Percentiles rank a stretch among this genome's conserved stretches.
phyloP scores from a whole-genome alignment of 805 yeast genomes.

The Danielia oregonensis region DNA sequence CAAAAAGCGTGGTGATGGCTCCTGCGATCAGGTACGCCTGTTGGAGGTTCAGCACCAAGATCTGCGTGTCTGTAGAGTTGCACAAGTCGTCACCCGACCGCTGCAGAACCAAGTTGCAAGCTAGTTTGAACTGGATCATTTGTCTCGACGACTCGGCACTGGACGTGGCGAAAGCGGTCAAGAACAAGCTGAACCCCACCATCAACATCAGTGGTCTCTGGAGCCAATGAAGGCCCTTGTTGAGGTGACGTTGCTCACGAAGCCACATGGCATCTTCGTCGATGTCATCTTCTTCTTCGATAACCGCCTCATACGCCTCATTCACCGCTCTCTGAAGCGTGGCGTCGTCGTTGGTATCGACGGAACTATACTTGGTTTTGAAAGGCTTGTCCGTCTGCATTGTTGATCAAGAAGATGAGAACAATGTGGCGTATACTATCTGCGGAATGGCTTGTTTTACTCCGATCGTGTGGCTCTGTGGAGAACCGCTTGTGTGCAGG shows the following conservation, averaged over 20 bases:
- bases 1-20: conserved; percentile 46
- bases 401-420: too few relatives aligned
- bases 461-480: too few relatives aligned
- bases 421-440: too few relatives aligned
- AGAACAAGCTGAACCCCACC: conserved; percentile 40
- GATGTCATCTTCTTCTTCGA: conserved; percentile 30
- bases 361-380: conserved; percentile 5
- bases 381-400: too few relatives aligned
- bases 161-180: conserved; percentile 40
- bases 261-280: conserved; percentile 47
- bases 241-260: conserved; percentile 44
- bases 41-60: conserved; percentile 46
- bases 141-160: conserved; percentile 40
- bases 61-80: conserved; percentile 31
- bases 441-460: too few relatives aligned
- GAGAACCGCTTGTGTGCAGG: too few relatives aligned
- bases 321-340: conserved; percentile 28
- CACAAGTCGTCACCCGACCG: conserved; percentile 16
- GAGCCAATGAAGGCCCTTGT: conserved; percentile 47
- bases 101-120: conserved; percentile 22
- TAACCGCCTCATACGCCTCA: conserved; percentile 40
- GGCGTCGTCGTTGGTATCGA: conserved; percentile 8
- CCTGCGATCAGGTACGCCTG: conserved; percentile 38
- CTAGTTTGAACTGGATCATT: conserved; percentile 27
- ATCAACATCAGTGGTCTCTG: conserved; percentile 54